These are phyloP conservation scores for Candida yuanshanica DNA, from an alignment of 805 yeast species.

Conservation along the genomic window DNA sequence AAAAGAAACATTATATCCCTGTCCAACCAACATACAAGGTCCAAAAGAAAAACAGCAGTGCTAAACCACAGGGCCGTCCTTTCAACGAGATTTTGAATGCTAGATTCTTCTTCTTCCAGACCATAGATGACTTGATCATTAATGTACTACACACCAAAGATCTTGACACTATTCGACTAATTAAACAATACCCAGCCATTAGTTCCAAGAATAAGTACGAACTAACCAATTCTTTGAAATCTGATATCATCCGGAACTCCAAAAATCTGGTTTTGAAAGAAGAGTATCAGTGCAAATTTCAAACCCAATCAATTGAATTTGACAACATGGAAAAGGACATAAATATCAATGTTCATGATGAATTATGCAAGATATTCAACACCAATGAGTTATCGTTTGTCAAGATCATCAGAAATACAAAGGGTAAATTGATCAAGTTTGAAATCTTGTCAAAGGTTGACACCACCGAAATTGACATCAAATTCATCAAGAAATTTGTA, in stretches of 20 bases:
- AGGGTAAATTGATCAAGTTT: constrained; percentile 33
- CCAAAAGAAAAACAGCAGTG: constrained; percentile 5
- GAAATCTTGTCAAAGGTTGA: constrained; percentile 24
- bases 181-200: constrained; percentile 1
- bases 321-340: constrained; percentile 19
- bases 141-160: constrained; percentile 12
- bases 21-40: constrained; percentile 4
- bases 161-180: constrained; percentile 7
- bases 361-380: constrained; percentile 15
- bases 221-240: neutral
- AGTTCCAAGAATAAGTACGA: neutral
- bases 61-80: constrained; percentile 25
- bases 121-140: constrained; percentile 20
- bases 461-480: constrained; percentile 11
- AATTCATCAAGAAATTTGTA: constrained; percentile 31
- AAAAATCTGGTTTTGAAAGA: constrained; percentile 14
- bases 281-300: constrained; percentile 5
- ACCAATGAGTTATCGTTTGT: constrained; percentile 27
- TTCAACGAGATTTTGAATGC: constrained; percentile 23
- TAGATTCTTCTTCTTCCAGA: constrained; percentile 20
- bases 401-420: constrained; percentile 33
- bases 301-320: constrained; percentile 16
- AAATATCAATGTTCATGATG: constrained; percentile 15
- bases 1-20: constrained; percentile 21
- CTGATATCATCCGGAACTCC: constrained; percentile 7